Evolutionary conservation across 768 basidiomycete genomes (phyloP).

Genomic region (Xerocomellus intermedius): DNA sequence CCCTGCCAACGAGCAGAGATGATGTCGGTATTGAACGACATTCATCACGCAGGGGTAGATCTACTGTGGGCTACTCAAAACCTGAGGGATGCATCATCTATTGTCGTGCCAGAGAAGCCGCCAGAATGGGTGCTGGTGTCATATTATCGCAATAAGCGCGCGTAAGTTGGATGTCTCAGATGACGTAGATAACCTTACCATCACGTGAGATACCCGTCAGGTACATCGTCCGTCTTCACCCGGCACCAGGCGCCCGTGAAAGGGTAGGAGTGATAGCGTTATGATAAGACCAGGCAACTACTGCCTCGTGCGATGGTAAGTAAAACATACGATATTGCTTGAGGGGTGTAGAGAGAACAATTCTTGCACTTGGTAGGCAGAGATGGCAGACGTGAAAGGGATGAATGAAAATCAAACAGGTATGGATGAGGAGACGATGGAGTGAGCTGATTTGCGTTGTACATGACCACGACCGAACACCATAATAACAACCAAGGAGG

Average conservation of each 20-base stretch:
- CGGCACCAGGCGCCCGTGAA: conserved; percentile 14
- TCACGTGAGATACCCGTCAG: not conserved
- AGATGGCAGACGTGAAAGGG: conserved; percentile 19
- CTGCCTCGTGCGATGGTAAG: conserved; percentile 17
- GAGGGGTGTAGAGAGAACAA: conserved; percentile 25
- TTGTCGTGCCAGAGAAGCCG: not conserved
- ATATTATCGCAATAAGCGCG: not conserved
- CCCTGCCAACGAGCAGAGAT: not conserved
- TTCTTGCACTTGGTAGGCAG: conserved; percentile 31
- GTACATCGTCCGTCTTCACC: conserved; percentile 6
- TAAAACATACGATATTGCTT: conserved; percentile 33
- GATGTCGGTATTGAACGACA: conserved; percentile 6
- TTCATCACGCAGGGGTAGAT: conserved; percentile 8
- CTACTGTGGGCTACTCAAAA: conserved; percentile 14
- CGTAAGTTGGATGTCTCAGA: not conserved
- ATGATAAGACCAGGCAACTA: conserved; percentile 19
- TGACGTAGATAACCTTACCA: conserved; percentile 11
- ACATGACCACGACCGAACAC: conserved; percentile 37
- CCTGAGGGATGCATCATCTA: not conserved
- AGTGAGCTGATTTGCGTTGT: conserved; percentile 34
- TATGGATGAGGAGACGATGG: conserved; percentile 28
- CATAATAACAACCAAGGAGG: conserved; percentile 36
- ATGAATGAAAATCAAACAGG: conserved; percentile 28
- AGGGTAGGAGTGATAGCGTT: conserved; percentile 14
- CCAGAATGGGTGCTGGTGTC: not conserved